Evolutionary conservation across 2,329 filamentous ascomycete genomes (phyloP).

Genomic region (Pezicula carpinea): DNA sequence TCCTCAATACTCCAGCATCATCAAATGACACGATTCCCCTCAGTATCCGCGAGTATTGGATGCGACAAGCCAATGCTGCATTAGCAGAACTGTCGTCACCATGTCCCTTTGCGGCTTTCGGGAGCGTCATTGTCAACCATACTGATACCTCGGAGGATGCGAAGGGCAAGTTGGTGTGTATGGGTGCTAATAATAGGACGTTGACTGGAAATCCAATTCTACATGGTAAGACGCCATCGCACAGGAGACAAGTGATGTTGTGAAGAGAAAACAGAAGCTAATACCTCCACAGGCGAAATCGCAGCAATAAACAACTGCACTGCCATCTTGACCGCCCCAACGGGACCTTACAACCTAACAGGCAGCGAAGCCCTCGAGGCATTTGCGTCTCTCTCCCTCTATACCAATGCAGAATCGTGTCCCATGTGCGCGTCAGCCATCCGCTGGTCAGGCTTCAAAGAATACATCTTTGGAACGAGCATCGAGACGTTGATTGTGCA

Average conservation of each 20-base stretch:
- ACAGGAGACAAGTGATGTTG: background rate
- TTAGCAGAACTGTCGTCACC: conserved; percentile 37
- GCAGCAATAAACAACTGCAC: conserved; percentile 51
- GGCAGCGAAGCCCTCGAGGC: conserved; percentile 37
- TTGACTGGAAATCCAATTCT: conserved; percentile 45
- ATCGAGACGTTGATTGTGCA: conserved; percentile 40
- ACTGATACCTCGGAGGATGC: conserved; percentile 31
- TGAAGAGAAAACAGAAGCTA: background rate
- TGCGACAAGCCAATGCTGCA: conserved; percentile 43
- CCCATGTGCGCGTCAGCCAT: conserved; percentile 55
- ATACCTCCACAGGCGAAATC: conserved; percentile 41
- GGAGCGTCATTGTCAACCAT: conserved; percentile 51
- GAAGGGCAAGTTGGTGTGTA: conserved; percentile 43
- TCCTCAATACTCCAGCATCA: background rate
- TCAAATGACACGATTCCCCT: conserved; percentile 27
- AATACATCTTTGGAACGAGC: conserved; percentile 50
- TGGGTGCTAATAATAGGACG: conserved; percentile 41
- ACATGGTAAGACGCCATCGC: conserved; percentile 36
- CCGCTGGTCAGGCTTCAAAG: conserved; percentile 49
- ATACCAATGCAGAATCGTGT: conserved; percentile 54
- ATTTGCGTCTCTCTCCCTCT: conserved; percentile 43
- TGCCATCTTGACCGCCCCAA: conserved; percentile 39
- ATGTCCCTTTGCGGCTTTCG: conserved; percentile 50
- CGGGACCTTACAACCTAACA: conserved; percentile 39
- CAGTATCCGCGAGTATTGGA: conserved; percentile 43